These are phyloP conservation scores for Angomonas ambiguus DNA, from an alignment of 208 protist genomes.

Conservation along the genomic window DNA sequence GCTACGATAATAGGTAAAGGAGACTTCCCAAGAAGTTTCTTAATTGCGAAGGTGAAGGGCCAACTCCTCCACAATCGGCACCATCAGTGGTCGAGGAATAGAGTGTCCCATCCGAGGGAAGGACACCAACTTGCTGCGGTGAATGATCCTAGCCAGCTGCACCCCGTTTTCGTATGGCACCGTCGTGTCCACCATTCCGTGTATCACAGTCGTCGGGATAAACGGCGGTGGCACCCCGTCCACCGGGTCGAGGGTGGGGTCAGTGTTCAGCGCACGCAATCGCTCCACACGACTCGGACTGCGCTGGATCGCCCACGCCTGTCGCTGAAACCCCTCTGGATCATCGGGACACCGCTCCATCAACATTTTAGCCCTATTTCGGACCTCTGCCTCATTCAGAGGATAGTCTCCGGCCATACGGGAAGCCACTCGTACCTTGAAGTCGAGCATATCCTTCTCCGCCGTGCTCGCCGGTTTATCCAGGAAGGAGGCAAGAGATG, in stretches of 20 bases:
- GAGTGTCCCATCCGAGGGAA: slow-evolving; percentile 55
- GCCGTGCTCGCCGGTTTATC: slow-evolving; percentile 29
- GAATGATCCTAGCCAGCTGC: slow-evolving; percentile 38
- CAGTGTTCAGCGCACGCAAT: slow-evolving; percentile 23
- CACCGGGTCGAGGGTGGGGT: slow-evolving; percentile 5
- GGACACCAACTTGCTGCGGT: slow-evolving; percentile 28
- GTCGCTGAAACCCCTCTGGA: slow-evolving; percentile 34
- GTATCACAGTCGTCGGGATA: slow-evolving; percentile 25
- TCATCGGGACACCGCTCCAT: slow-evolving; percentile 14
- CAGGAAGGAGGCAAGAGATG: too few relatives aligned
- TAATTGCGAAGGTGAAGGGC: slow-evolving; percentile 12
- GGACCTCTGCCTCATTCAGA: neutral
- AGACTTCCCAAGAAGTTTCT: neutral
- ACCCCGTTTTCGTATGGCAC: slow-evolving; percentile 56
- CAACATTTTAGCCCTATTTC: slow-evolving; percentile 8
- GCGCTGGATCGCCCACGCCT: slow-evolving; percentile 54
- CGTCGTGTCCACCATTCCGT: slow-evolving; percentile 51
- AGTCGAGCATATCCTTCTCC: slow-evolving; percentile 32
- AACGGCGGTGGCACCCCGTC: neutral
- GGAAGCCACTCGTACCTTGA: slow-evolving; percentile 23
- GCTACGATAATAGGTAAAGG: neutral
- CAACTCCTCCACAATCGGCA: slow-evolving; percentile 31
- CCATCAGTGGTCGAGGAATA: slow-evolving; percentile 28
- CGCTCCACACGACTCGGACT: slow-evolving; percentile 30
- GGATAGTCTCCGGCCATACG: neutral